Percentiles rank a stretch among this genome's conserved stretches.
Conservation (phyloP, 805 yeast genomes). For the Kuraishia borneana region DNA sequence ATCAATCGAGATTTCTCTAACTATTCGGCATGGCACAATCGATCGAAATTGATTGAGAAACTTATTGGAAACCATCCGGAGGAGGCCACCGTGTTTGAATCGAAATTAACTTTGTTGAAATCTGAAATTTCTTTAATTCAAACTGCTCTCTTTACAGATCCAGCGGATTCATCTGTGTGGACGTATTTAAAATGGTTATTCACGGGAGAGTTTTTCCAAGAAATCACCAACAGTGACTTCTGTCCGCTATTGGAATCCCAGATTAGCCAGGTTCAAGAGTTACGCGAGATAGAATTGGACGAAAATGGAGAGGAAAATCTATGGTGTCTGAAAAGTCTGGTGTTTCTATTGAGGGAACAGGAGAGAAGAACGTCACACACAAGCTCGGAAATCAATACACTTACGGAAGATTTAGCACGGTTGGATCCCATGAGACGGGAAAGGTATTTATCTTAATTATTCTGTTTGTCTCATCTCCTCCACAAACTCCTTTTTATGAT, state of each 20-base stretch:
- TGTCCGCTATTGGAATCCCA: constrained; percentile 31
- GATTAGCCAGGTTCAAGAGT: constrained; percentile 38
- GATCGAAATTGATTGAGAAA: constrained; percentile 56
- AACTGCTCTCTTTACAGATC: constrained; percentile 85
- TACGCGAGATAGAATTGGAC: constrained; percentile 63
- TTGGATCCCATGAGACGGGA: constrained; percentile 58
- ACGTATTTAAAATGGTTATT: constrained; percentile 75
- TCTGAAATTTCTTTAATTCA: constrained; percentile 60
- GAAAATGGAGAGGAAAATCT: constrained; percentile 51
- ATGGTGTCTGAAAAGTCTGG: constrained; percentile 65
- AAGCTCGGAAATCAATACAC: constrained; percentile 16
- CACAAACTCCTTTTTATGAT: constrained; percentile 14
- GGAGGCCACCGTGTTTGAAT: not conserved
- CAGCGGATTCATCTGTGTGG: constrained; percentile 93
- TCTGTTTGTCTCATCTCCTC: constrained; percentile 11
- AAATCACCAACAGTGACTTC: constrained; percentile 19
- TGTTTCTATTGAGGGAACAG: constrained; percentile 28
- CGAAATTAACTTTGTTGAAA: constrained; percentile 22
- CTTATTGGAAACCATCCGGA: constrained; percentile 23
- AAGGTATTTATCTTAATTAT: constrained; percentile 27
- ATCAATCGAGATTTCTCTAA: constrained; percentile 82
- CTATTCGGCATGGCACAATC: constrained; percentile 92
- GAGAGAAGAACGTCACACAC: constrained; percentile 9
- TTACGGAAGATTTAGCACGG: constrained; percentile 31
- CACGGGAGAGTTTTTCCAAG: constrained; percentile 27